A percentile compares a stretch with the other conserved stretches of the same genome.
phyloP scores from a whole-genome alignment of 1,284 basidiomycete species.

The Pterula multifida region DNA sequence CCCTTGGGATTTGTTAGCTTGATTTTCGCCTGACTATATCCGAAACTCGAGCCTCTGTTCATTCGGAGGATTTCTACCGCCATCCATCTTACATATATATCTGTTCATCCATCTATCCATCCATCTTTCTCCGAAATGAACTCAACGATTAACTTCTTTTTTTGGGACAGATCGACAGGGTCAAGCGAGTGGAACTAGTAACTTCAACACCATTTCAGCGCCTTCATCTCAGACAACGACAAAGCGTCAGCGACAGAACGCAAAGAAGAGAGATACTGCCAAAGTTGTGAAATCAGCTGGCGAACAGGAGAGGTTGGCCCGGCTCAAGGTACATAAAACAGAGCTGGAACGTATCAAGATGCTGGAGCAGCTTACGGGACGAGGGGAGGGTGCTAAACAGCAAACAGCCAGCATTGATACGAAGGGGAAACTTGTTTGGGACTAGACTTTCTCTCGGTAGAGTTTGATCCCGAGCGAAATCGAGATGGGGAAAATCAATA shows the following conservation, averaged over 20 bases:
- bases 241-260: conserved; percentile 63
- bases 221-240: conserved; percentile 32
- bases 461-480: too few species aligned
- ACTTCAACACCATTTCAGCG: conserved; percentile 11
- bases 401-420: conserved; percentile 33
- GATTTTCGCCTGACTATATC: background rate
- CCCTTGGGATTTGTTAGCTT: background rate
- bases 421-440: conserved; percentile 44
- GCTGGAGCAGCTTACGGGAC: conserved; percentile 29
- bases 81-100: background rate
- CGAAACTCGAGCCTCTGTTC: background rate
- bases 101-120: background rate
- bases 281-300: conserved; percentile 45
- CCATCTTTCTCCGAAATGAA: background rate
- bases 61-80: background rate
- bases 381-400: conserved; percentile 16
- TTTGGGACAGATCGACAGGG: conserved; percentile 9
- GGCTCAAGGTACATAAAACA: conserved; percentile 45
- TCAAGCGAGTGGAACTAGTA: conserved; percentile 3
- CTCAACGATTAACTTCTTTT: background rate
- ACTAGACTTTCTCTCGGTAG: too few species aligned
- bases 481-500: too few species aligned
- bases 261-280: conserved; percentile 39
- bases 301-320: conserved; percentile 38
- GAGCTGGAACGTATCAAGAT: conserved; percentile 44